A percentile compares a stretch with the other conserved stretches of the same genome.
Conservation (phyloP, 345 rosid genomes). For the Arabis hirsuta region DNA sequence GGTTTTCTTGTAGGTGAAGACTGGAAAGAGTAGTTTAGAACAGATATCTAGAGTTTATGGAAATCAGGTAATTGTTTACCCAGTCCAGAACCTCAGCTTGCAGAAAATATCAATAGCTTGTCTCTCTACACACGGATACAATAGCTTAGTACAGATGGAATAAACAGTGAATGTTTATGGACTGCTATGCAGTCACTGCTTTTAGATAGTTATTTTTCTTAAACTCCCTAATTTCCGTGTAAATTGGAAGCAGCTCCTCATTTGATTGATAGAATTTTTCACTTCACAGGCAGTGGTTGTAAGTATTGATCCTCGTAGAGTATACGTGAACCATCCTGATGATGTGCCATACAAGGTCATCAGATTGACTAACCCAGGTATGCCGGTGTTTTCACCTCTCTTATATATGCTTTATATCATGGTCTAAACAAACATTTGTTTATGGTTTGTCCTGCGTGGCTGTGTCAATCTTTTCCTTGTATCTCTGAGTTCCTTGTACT, state of each 20-base stretch:
- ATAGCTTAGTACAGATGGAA: conserved; percentile 20
- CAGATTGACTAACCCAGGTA: conserved; percentile 73
- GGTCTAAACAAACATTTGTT: background rate
- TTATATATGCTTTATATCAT: conserved; percentile 7
- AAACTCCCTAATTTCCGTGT: background rate
- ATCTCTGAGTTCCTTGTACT: conserved; percentile 8
- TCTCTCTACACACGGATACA: conserved; percentile 8
- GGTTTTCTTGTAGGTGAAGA: conserved; percentile 60
- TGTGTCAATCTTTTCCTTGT: background rate
- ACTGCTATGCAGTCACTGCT: too few species aligned
- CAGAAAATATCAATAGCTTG: background rate
- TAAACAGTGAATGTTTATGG: conserved; percentile 15
- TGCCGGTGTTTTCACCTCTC: conserved; percentile 26
- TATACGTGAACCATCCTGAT: conserved; percentile 66
- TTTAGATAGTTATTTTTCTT: conserved; percentile 16
- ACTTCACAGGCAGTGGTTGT: conserved; percentile 92
- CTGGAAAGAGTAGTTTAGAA: conserved; percentile 90
- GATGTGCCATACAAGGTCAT: conserved; percentile 77
- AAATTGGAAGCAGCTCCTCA: conserved; percentile 6
- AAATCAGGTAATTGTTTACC: conserved; percentile 69
- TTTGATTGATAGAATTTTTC: conserved; percentile 18
- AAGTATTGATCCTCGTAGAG: conserved; percentile 95
- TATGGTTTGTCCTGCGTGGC: conserved; percentile 4
- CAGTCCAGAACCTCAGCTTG: conserved; percentile 16
- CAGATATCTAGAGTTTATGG: conserved; percentile 95